Evolutionary conservation across 257 asterid species (phyloP).

Genomic region (Mentha longifolia): DNA sequence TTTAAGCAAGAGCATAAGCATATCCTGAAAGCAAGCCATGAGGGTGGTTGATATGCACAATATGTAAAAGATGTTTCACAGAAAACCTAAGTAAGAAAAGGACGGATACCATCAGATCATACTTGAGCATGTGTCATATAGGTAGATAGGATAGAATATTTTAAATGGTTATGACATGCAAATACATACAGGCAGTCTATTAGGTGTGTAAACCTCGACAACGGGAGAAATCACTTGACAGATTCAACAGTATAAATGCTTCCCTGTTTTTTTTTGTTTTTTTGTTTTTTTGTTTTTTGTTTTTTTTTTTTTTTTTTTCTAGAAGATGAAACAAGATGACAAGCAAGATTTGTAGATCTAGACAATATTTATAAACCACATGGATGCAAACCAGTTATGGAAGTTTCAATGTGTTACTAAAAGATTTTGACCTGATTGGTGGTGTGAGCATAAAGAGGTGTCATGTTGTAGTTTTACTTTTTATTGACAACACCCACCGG

Average conservation of each 20-base stretch:
- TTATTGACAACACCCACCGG: not conserved
- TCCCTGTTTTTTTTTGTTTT: not conserved
- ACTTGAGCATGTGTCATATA: conserved; percentile 4
- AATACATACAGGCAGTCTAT: conserved; percentile 12
- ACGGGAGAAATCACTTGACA: not conserved
- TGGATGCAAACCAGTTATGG: not conserved
- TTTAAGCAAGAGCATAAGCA: conserved; percentile 17
- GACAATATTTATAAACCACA: not conserved
- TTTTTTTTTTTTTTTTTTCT: too few species aligned
- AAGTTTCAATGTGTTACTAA: conserved; percentile 3
- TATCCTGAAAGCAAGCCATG: conserved; percentile 2
- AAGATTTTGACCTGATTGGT: not conserved
- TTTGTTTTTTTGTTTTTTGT: too few species aligned
- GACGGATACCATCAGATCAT: conserved; percentile 8
- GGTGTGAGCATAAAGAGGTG: not conserved
- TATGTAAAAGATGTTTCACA: not conserved
- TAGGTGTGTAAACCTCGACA: not conserved
- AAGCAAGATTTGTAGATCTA: not conserved
- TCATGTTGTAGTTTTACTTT: not conserved
- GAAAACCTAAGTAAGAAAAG: not conserved
- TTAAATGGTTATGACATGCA: conserved; percentile 6
- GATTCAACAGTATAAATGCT: not conserved
- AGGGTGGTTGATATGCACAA: not conserved
- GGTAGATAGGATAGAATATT: conserved; percentile 17
- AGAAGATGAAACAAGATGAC: conserved; percentile 3